A percentile compares a stretch with the other conserved stretches of the same genome.
Conservation (phyloP, 2,329 filamentous ascomycete species). For the Lachnellula suecica region DNA sequence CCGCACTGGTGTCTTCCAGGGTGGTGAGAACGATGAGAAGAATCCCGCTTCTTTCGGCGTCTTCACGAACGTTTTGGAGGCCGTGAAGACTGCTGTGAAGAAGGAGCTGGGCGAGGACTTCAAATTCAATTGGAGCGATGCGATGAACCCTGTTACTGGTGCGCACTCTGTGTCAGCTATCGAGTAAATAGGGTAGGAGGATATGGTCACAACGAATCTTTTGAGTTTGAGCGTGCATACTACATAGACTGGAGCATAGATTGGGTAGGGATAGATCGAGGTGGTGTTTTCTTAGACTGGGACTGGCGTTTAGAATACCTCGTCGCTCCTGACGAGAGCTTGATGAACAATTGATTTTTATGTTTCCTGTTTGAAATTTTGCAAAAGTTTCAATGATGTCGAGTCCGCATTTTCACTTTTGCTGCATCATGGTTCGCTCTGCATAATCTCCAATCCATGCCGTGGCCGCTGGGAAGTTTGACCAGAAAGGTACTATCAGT, state of each 20-base stretch:
- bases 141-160: constrained; percentile 66
- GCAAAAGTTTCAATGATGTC: background rate
- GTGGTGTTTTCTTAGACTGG: background rate
- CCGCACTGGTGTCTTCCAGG: constrained; percentile 76
- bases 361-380: background rate
- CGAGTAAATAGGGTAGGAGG: constrained; percentile 39
- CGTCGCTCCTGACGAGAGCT: constrained; percentile 4
- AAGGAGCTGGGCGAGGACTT: constrained; percentile 75
- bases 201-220: constrained; percentile 3
- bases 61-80: constrained; percentile 71
- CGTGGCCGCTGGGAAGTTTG: too few relatives aligned
- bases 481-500: too few relatives aligned
- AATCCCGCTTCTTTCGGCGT: constrained; percentile 78
- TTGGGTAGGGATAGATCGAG: background rate
- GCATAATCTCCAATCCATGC: too few relatives aligned
- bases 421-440: too few relatives aligned
- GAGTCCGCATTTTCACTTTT: background rate
- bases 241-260: background rate
- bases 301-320: constrained; percentile 6
- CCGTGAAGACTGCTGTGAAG: constrained; percentile 64
- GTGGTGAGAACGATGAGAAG: constrained; percentile 71
- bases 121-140: constrained; percentile 70
- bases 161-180: constrained; percentile 53
- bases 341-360: constrained; percentile 2
- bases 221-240: background rate